Base-by-base conservation (phyloP, 805 yeast genomes). In the Myxozyma lipomycoides region DNA sequence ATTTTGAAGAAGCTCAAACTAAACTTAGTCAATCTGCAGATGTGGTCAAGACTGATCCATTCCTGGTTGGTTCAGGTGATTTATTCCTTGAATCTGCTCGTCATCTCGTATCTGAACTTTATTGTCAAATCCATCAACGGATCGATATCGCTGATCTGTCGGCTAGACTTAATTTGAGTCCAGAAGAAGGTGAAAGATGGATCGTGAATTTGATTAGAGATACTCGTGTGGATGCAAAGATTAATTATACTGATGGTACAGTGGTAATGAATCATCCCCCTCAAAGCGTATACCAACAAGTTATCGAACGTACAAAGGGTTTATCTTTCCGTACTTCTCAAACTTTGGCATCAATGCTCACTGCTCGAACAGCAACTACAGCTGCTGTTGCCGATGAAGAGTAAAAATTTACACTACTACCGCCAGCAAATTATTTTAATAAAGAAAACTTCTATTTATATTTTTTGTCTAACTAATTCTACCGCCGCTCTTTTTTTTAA, bases 291-390 rank as follows among this genome's bases (percentile, higher is more conserved):
- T 75, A 83, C 69, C 88, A 85, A 59, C 84, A 82, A 58, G 77
- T 85, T 36, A 77, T 78, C 56, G 86, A 82, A 61, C 79, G 77
- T 66, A 79, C 85, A n/a, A 82, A 81, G 72, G 81, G 81, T 3
- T 69, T 81, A 61, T 75, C 79, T 32, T 80, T 77, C 70, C 76
- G 79, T 62, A 76, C 83, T 18, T 76, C 73, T 64, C 84, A 81
- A 66, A 70, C 79, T 40, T 71, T 79, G 56, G 73, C 74, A 49
- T 73, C 74, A 46, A 64, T 66, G 46, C 51, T 64, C 37, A 61
- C 45, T 22, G 54, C 58, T 34, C 51, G 59, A 36, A 23, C 23
- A 6, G 42, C 18, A 15, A 42, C 23, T n/a, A 38, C 18, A n/a
- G 43, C 21, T 32, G 43, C 15, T 32, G 32, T 12, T 12, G 32